Evolutionary conservation across 148 eudicot species (phyloP).

Genomic region (Vaccinium vitisidaea): DNA sequence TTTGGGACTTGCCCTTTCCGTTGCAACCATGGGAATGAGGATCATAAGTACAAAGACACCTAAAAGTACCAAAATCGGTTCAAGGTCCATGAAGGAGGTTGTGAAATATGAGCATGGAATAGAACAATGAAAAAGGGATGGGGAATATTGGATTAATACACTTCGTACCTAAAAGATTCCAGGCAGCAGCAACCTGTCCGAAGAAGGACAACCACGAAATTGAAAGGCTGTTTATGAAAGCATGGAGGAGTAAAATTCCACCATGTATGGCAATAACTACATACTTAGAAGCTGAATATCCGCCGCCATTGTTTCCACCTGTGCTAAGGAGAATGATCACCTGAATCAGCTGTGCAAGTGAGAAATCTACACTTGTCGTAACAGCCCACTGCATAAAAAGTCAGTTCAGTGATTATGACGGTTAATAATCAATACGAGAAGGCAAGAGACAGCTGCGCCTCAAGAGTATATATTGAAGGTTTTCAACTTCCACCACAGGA

Average conservation of each 20-base stretch:
- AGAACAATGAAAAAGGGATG: not conserved
- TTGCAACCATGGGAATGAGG: conserved; percentile 72
- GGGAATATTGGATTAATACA: not conserved
- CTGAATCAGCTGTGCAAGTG: conserved; percentile 80
- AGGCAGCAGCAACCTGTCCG: conserved; percentile 89
- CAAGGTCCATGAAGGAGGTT: not conserved
- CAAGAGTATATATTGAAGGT: conserved; percentile 9
- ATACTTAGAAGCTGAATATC: conserved; percentile 81
- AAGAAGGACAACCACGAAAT: conserved; percentile 79
- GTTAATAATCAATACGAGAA: not conserved
- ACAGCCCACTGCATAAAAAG: conserved; percentile 89
- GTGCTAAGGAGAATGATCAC: conserved; percentile 90
- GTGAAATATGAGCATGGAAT: not conserved
- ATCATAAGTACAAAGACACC: conserved; percentile 98
- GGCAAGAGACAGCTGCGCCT: conserved; percentile 9
- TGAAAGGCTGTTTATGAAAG: conserved; percentile 81
- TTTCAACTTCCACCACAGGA: conserved; percentile 10
- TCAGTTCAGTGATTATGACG: conserved; percentile 3
- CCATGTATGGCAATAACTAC: conserved; percentile 74
- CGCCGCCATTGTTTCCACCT: conserved; percentile 96
- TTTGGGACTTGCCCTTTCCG: conserved; percentile 67
- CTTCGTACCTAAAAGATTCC: conserved; percentile 76
- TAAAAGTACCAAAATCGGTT: conserved; percentile 21
- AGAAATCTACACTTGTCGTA: conserved; percentile 85
- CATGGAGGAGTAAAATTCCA: conserved; percentile 71